phyloP scores from a whole-genome alignment of 352 stramenopile genomes.

The Pythium phragmitis region DNA sequence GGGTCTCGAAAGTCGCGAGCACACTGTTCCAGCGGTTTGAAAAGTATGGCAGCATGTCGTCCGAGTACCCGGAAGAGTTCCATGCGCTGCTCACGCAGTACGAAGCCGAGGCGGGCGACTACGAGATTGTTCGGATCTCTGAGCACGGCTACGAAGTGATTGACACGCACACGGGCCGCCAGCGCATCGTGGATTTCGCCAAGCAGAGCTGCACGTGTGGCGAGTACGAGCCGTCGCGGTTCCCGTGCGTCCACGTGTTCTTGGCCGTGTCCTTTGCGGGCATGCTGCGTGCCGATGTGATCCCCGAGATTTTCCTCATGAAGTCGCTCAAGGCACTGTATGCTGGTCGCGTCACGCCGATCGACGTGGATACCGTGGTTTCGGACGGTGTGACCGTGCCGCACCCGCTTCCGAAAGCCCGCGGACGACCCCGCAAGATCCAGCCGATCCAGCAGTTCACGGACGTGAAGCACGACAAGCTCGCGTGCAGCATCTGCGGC shows the following conservation, averaged over 20 bases:
- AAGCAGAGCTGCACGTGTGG: constrained; percentile 77
- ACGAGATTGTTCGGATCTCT: constrained; percentile 64
- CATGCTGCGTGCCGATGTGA: constrained; percentile 65
- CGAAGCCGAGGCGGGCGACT: constrained; percentile 51
- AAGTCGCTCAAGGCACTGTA: constrained; percentile 77
- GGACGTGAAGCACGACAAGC: constrained; percentile 67
- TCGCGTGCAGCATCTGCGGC: constrained; percentile 75
- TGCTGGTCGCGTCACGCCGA: constrained; percentile 67
- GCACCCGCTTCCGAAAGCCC: constrained; percentile 50
- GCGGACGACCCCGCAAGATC: constrained; percentile 70
- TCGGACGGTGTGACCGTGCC: constrained; percentile 60
- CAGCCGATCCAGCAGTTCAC: constrained; percentile 80
- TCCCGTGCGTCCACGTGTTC: constrained; percentile 81
- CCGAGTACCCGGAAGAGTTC: constrained; percentile 77
- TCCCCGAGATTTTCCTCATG: constrained; percentile 80
- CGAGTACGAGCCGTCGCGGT: constrained; percentile 70
- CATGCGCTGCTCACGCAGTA: constrained; percentile 64
- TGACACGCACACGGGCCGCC: constrained; percentile 55
- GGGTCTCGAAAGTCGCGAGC: constrained; percentile 77
- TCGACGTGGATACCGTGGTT: constrained; percentile 70
- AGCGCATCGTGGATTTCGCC: constrained; percentile 72
- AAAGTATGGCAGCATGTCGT: constrained; percentile 67
- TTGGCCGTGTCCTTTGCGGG: constrained; percentile 62
- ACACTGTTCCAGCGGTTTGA: constrained; percentile 74
- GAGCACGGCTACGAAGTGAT: constrained; percentile 81